These are phyloP conservation scores for Cymbidium sinense DNA, from an alignment of 106 monocot genomes.

Conservation along the genomic window DNA sequence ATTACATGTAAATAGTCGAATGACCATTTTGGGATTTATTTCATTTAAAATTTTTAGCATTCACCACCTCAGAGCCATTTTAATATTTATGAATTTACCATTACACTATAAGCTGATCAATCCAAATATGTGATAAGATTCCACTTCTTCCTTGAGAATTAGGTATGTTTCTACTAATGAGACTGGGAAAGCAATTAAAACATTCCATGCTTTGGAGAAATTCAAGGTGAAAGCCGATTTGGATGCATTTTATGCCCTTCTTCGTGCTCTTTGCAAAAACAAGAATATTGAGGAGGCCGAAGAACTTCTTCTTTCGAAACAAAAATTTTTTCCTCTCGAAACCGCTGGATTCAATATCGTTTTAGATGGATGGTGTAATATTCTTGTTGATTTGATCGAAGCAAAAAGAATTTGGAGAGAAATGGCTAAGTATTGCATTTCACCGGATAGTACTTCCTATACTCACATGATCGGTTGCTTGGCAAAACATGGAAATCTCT, in stretches of 20 bases:
- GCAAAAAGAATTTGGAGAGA: conserved; percentile 92
- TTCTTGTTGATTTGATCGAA: conserved; percentile 54
- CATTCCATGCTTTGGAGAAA: conserved; percentile 72
- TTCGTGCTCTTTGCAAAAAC: conserved; percentile 66
- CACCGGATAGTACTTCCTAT: conserved; percentile 70
- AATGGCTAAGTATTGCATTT: conserved; percentile 76
- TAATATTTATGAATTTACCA: too few species aligned
- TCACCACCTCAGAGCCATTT: too few species aligned
- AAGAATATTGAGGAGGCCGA: conserved; percentile 87
- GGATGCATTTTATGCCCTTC: conserved; percentile 52
- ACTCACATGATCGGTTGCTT: conserved; percentile 64
- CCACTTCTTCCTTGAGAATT: not conserved
- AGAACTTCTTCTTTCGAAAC: conserved; percentile 53
- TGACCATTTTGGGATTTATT: too few species aligned
- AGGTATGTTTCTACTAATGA: conserved; percentile 79
- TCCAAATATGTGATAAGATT: not conserved
- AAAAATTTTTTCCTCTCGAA: conserved; percentile 63
- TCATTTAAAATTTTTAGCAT: too few species aligned
- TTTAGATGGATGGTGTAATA: conserved; percentile 74
- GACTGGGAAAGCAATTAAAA: conserved; percentile 57
- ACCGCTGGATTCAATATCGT: conserved; percentile 76
- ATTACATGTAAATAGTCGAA: too few species aligned
- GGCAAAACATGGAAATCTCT: conserved; percentile 70
- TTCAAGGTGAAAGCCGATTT: conserved; percentile 63
- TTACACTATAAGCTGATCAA: too few species aligned